Percentiles rank a stretch among this genome's conserved stretches.
Conservation (phyloP, 2,329 filamentous ascomycete species). For the Zasmidium angulare region DNA sequence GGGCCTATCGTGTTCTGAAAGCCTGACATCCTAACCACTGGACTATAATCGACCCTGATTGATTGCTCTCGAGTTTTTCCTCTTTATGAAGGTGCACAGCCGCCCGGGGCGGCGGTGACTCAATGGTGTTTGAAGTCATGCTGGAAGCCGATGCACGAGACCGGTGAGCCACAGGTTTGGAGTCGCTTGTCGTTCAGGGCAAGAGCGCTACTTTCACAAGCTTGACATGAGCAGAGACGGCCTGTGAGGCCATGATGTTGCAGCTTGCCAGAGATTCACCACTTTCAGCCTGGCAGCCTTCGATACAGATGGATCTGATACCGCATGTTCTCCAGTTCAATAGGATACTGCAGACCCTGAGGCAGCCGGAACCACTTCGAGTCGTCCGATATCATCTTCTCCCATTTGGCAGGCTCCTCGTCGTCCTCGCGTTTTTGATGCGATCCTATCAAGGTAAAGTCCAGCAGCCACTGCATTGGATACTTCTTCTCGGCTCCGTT, state of each 20-base stretch:
- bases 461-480: constrained; percentile 90
- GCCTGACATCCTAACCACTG: constrained; percentile 17
- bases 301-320: constrained; percentile 87
- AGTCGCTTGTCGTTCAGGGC: neutral
- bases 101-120: neutral
- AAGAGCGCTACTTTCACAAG: too few species aligned
- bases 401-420: constrained; percentile 56
- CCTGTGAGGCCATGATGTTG: neutral
- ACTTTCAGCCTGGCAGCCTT: constrained; percentile 15
- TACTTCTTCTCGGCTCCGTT: constrained; percentile 63
- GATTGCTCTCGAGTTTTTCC: neutral
- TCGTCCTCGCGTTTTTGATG: constrained; percentile 13
- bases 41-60: constrained; percentile 11
- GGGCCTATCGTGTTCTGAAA: constrained; percentile 8
- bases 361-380: constrained; percentile 80
- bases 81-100: neutral
- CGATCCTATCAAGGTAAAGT: constrained; percentile 67
- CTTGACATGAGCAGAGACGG: neutral
- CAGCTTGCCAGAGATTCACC: too few species aligned
- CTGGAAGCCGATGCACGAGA: neutral
- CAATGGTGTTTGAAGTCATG: neutral
- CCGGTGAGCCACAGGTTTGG: neutral
- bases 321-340: constrained; percentile 89
- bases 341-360: constrained; percentile 69
- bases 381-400: constrained; percentile 71